phyloP scores from a whole-genome alignment of 768 basidiomycete species.

The Lentinula sp. region DNA sequence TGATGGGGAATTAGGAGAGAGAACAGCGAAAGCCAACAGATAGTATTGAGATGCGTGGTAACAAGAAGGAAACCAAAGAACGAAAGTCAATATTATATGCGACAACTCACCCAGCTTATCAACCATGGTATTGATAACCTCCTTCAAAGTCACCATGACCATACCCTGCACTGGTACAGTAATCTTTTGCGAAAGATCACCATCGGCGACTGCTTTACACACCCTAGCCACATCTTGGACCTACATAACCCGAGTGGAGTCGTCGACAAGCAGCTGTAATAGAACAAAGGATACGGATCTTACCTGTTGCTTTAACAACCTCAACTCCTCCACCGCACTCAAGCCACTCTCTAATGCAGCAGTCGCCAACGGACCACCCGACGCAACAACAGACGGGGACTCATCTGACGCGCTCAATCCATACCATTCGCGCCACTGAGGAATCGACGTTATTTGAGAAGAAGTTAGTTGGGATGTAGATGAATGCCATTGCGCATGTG shows the following conservation, averaged over 20 bases:
- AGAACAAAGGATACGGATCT: background rate
- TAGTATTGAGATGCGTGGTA: too few species aligned
- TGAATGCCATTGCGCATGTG: constrained; percentile 1
- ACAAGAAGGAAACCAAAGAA: background rate
- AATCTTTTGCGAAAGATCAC: constrained; percentile 66
- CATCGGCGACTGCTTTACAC: constrained; percentile 65
- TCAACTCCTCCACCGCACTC: constrained; percentile 65
- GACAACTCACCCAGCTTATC: constrained; percentile 15
- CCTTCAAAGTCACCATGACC: constrained; percentile 69
- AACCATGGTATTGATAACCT: constrained; percentile 58
- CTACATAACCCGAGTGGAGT: constrained; percentile 7
- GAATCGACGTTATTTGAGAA: background rate
- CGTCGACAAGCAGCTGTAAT: background rate
- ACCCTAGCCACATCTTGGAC: constrained; percentile 69
- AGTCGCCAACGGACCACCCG: constrained; percentile 47
- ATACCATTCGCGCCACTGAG: background rate
- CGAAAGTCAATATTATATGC: background rate
- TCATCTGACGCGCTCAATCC: constrained; percentile 9
- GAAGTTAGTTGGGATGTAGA: background rate
- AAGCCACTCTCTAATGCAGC: constrained; percentile 56
- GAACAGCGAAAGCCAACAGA: too few species aligned
- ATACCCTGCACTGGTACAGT: constrained; percentile 64
- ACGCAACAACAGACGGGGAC: constrained; percentile 35
- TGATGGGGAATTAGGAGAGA: background rate
- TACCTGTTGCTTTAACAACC: constrained; percentile 59